Evolutionary conservation across 2,329 filamentous ascomycete genomes (phyloP).

Genomic region (Pseudogymnoascus verrucosus): DNA sequence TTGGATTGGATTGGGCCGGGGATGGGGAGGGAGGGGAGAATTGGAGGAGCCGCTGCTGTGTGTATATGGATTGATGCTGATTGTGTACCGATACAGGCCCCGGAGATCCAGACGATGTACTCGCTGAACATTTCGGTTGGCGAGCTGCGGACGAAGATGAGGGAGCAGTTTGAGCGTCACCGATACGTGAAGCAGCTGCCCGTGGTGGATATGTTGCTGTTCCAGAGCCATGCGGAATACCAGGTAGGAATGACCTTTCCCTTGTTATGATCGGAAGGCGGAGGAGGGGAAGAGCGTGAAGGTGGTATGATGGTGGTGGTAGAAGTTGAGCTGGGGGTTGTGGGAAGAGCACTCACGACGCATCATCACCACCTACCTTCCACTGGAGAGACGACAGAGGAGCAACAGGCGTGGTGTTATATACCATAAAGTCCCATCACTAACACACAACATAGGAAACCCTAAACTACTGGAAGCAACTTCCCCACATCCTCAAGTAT

Average conservation of each 20-base stretch:
- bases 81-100: constrained; percentile 52
- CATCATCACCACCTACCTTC: background rate
- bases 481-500: constrained; percentile 92
- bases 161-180: constrained; percentile 94
- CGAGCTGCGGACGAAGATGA: constrained; percentile 81
- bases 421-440: background rate
- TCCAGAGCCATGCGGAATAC: constrained; percentile 87
- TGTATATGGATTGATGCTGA: constrained; percentile 14
- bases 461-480: constrained; percentile 98
- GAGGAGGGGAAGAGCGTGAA: background rate
- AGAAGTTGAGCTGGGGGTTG: background rate
- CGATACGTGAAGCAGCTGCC: constrained; percentile 84
- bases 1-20: background rate
- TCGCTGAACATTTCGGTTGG: constrained; percentile 82
- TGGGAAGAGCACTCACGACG: background rate
- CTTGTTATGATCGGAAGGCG: background rate
- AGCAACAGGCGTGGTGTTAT: background rate
- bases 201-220: constrained; percentile 81
- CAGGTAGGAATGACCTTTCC: constrained; percentile 53
- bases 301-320: background rate
- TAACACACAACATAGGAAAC: constrained; percentile 60
- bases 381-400: background rate
- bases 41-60: background rate
- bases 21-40: background rate
- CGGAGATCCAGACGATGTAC: constrained; percentile 97